Evolutionary conservation across 352 stramenopile genomes (phyloP).

Genomic region (Phytophthora cactorum): DNA sequence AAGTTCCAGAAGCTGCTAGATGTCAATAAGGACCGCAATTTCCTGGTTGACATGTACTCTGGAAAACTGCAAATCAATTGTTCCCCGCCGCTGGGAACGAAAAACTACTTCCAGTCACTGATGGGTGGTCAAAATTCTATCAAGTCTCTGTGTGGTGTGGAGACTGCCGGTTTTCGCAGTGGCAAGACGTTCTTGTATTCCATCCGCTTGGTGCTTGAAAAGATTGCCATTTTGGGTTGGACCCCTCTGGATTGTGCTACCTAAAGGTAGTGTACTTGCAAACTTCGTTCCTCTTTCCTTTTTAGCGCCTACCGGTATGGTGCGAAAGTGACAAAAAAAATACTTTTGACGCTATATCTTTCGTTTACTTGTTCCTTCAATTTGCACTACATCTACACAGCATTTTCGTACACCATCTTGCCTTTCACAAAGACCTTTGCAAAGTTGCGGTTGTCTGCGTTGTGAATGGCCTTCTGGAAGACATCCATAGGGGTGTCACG

Average conservation of each 20-base stretch:
- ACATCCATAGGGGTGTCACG: constrained; percentile 51
- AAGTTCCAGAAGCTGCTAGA: constrained; percentile 63
- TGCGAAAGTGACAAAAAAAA: too few species aligned
- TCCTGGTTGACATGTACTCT: constrained; percentile 70
- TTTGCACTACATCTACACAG: too few species aligned
- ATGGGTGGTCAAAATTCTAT: constrained; percentile 45
- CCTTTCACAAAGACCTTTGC: constrained; percentile 75
- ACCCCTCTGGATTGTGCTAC: constrained; percentile 64
- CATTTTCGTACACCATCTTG: constrained; percentile 22
- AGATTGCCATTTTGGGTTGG: constrained; percentile 85
- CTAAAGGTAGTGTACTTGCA: too few species aligned
- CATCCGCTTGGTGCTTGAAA: constrained; percentile 71
- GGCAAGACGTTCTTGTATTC: constrained; percentile 74
- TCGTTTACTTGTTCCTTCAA: too few species aligned
- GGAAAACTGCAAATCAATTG: constrained; percentile 74
- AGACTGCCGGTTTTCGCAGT: constrained; percentile 42
- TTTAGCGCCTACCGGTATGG: too few species aligned
- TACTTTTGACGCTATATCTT: too few species aligned
- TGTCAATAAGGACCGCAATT: constrained; percentile 65
- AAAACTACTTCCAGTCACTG: constrained; percentile 63
- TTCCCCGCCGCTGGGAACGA: constrained; percentile 69
- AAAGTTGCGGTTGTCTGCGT: constrained; percentile 89
- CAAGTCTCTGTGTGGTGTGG: constrained; percentile 19
- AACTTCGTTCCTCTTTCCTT: too few species aligned
- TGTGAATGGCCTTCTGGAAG: constrained; percentile 89